These are phyloP conservation scores for Amorphotheca resinae DNA, from an alignment of 495 filamentous ascomycete species.

Conservation along the genomic window DNA sequence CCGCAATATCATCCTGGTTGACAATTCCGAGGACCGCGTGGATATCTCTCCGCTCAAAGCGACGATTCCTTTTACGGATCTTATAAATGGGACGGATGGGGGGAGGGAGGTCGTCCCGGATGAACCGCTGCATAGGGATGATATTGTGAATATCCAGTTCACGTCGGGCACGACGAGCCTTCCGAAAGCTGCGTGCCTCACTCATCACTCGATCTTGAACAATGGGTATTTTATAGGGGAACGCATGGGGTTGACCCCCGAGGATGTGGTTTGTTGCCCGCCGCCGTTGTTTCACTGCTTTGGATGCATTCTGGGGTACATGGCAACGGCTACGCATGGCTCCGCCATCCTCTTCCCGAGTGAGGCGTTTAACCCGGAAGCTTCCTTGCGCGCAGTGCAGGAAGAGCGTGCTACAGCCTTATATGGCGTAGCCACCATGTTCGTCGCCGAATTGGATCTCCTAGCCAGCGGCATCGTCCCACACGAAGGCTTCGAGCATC, in stretches of 20 bases:
- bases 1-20: slow-evolving; percentile 57
- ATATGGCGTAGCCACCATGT: slow-evolving; percentile 95
- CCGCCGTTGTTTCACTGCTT: slow-evolving; percentile 93
- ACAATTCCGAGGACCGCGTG: slow-evolving; percentile 61
- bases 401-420: slow-evolving; percentile 71
- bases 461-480: slow-evolving; percentile 37
- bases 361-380: slow-evolving; percentile 74
- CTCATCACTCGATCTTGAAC: slow-evolving; percentile 76
- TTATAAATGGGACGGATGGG: slow-evolving; percentile 1
- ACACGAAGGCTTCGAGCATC: slow-evolving; percentile 49
- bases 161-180: slow-evolving; percentile 83
- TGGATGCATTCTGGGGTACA: slow-evolving; percentile 80
- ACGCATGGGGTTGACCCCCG: slow-evolving; percentile 62
- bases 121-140: slow-evolving; percentile 43
- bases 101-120: slow-evolving; percentile 25
- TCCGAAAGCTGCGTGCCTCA: slow-evolving; percentile 87
- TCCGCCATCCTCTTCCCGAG: slow-evolving; percentile 74
- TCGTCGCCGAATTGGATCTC: slow-evolving; percentile 72
- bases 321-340: slow-evolving; percentile 86
- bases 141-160: slow-evolving; percentile 92
- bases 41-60: slow-evolving; percentile 25
- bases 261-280: slow-evolving; percentile 71
- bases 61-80: slow-evolving; percentile 10
- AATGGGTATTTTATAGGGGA: slow-evolving; percentile 74
- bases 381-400: slow-evolving; percentile 55